Conservation (phyloP, 768 basidiomycete genomes). For the Lentinula aciculospora region DNA sequence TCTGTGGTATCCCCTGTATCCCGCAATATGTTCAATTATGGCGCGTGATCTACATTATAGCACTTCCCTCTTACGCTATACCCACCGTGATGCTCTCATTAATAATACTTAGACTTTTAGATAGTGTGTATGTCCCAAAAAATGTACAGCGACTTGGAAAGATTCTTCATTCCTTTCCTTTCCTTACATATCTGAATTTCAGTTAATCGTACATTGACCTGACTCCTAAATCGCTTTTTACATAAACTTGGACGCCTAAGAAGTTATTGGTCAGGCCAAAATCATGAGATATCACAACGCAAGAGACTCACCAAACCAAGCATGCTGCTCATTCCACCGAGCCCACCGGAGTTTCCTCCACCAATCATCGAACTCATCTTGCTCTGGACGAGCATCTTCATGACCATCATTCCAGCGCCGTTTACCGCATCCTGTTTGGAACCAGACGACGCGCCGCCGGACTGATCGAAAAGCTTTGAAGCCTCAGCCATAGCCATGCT, state of each 20-base stretch:
- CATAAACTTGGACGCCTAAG: neutral
- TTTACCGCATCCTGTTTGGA: conserved; percentile 83
- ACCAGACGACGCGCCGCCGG: conserved; percentile 57
- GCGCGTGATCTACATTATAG: too few species aligned
- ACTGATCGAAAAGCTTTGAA: conserved; percentile 66
- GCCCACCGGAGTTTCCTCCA: conserved; percentile 66
- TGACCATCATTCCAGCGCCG: conserved; percentile 78
- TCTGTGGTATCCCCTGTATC: too few species aligned
- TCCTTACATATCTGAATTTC: too few species aligned
- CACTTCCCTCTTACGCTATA: too few species aligned
- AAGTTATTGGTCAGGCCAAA: neutral
- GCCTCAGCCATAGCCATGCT: conserved; percentile 85
- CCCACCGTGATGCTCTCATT: too few species aligned
- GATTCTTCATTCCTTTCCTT: neutral
- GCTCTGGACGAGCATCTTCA: conserved; percentile 75
- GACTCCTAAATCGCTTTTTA: too few species aligned
- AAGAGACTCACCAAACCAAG: conserved; percentile 33
- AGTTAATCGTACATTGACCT: too few species aligned
- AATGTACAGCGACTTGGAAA: too few species aligned
- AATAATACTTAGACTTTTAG: too few species aligned
- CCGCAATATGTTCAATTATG: too few species aligned
- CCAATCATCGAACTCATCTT: conserved; percentile 50
- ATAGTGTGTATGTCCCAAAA: too few species aligned
- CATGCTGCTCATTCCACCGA: conserved; percentile 47
- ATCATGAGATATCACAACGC: neutral